Conservation (phyloP, 2,329 filamentous ascomycete genomes). For the Endothia cerciana region DNA sequence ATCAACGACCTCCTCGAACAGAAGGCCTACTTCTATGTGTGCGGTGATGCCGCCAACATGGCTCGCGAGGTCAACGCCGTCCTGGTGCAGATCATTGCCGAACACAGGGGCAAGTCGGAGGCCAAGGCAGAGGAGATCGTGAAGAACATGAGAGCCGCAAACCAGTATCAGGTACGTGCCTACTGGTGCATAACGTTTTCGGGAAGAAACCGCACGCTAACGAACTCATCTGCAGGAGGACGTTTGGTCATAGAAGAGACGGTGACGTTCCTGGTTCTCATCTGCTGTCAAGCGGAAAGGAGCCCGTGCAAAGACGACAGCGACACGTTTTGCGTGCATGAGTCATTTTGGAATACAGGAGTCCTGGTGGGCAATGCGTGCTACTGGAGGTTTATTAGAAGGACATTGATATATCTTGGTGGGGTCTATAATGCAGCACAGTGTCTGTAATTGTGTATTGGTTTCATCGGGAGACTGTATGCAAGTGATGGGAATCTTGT, state of each 20-base stretch:
- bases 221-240: slow-evolving; percentile 59
- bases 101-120: slow-evolving; percentile 80
- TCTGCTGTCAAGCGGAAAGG: slow-evolving; percentile 27
- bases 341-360: slow-evolving; percentile 21
- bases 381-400: slow-evolving; percentile 6
- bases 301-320: slow-evolving; percentile 1
- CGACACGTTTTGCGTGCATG: slow-evolving; percentile 16
- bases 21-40: slow-evolving; percentile 96
- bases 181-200: neutral
- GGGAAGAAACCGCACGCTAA: slow-evolving; percentile 36
- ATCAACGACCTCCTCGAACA: slow-evolving; percentile 84
- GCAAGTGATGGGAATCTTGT: neutral
- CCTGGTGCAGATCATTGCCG: slow-evolving; percentile 83
- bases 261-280: slow-evolving; percentile 1
- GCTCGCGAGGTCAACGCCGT: slow-evolving; percentile 88
- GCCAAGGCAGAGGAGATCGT: slow-evolving; percentile 94
- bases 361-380: slow-evolving; percentile 16
- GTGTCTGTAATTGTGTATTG: neutral
- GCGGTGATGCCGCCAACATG: slow-evolving; percentile 97
- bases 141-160: slow-evolving; percentile 92
- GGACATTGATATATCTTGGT: neutral
- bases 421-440: neutral
- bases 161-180: slow-evolving; percentile 85
- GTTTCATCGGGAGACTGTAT: neutral
- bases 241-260: slow-evolving; percentile 64